A percentile compares a stretch with the other conserved stretches of the same genome.
These are phyloP conservation scores for Physcomitrellopsis africana DNA, from an alignment of 225 moss, liverwort and hornwort genomes.

Conservation along the genomic window DNA sequence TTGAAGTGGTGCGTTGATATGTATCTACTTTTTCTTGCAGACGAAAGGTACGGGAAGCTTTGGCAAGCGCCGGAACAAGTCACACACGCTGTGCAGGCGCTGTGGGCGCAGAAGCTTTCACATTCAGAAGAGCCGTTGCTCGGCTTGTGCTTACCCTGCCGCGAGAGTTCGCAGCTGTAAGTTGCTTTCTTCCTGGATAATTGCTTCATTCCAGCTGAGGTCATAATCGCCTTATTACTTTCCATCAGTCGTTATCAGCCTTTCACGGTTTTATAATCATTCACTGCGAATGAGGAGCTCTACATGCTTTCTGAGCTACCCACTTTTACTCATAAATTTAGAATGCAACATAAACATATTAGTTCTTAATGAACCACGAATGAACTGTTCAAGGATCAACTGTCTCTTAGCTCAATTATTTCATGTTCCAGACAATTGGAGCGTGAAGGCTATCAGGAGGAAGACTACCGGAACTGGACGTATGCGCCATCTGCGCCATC, in stretches of 20 bases:
- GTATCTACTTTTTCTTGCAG: slow-evolving; percentile 39
- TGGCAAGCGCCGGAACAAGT: slow-evolving; percentile 98
- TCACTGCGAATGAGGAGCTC: too few species aligned
- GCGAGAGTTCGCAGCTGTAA: slow-evolving; percentile 78
- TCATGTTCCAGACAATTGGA: slow-evolving; percentile 76
- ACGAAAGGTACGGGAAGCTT: slow-evolving; percentile 97
- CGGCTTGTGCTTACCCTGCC: slow-evolving; percentile 95
- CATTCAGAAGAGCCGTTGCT: slow-evolving; percentile 98
- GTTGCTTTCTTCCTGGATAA: background rate
- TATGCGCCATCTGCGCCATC: slow-evolving; percentile 86
- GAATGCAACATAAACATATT: too few species aligned
- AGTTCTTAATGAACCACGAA: too few species aligned
- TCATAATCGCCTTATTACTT: background rate
- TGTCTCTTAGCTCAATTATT: background rate
- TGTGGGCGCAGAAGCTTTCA: slow-evolving; percentile 95
- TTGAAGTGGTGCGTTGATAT: background rate
- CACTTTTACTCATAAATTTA: too few species aligned
- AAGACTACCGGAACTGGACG: slow-evolving; percentile 92
- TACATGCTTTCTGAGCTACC: too few species aligned
- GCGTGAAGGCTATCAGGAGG: slow-evolving; percentile 88
- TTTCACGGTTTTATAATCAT: too few species aligned
- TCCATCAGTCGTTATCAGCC: too few species aligned
- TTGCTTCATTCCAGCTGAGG: background rate
- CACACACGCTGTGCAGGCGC: slow-evolving; percentile 94
- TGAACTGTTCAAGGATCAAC: too few species aligned